Evolutionary conservation across 1,284 basidiomycete species (phyloP).

Genomic region (Apiotrichum laibachii): DNA sequence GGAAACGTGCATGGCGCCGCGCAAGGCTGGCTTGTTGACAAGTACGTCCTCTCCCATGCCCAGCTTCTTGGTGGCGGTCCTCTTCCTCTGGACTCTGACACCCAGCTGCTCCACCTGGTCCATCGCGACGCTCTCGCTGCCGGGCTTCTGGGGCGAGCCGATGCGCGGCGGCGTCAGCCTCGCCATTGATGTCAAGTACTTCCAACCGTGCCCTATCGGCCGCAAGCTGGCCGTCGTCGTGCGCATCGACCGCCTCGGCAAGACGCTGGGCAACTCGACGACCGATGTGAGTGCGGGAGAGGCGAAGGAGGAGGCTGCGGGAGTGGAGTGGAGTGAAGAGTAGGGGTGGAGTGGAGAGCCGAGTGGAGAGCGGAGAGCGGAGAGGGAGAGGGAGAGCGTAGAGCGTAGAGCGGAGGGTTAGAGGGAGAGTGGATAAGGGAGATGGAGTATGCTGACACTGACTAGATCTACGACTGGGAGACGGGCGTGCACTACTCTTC

Average conservation of each 20-base stretch:
- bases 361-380: too few species aligned
- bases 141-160: constrained; percentile 4
- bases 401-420: too few species aligned
- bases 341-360: too few species aligned
- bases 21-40: constrained; percentile 4
- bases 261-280: constrained; percentile 1
- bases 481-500: constrained; percentile 1
- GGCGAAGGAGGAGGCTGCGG: neutral
- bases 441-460: too few species aligned
- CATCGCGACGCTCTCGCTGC: neutral
- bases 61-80: neutral
- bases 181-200: constrained; percentile 8
- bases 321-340: neutral
- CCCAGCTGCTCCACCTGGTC: neutral
- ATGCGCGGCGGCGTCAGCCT: constrained; percentile 7
- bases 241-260: constrained; percentile 3
- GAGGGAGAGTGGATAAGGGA: too few species aligned
- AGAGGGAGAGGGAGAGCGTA: too few species aligned
- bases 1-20: constrained; percentile 1
- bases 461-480: constrained; percentile 7
- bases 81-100: neutral
- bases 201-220: constrained; percentile 2
- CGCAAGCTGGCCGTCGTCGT: neutral
- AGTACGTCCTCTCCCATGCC: neutral
- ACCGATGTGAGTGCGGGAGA: neutral